Conservation (phyloP, 2,329 filamentous ascomycete species). For the Verticillium isaacii region DNA sequence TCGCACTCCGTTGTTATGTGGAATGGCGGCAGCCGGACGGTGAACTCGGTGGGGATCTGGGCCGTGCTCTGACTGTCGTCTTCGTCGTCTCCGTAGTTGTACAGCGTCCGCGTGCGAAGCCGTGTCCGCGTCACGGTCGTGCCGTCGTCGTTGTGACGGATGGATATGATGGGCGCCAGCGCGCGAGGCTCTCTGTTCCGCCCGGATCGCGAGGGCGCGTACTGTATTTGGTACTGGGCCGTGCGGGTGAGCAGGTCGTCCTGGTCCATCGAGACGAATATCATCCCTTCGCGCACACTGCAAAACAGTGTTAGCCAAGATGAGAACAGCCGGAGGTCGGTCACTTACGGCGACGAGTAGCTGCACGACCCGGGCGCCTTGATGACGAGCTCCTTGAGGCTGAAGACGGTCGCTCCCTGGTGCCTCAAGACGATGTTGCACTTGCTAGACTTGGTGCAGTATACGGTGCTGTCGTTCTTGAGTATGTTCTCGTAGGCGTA, state of each 20-base stretch:
- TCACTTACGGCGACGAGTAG: slow-evolving; percentile 79
- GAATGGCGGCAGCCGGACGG: slow-evolving; percentile 41
- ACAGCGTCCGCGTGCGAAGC: slow-evolving; percentile 38
- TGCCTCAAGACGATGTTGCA: slow-evolving; percentile 87
- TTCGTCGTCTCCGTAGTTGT: slow-evolving; percentile 35
- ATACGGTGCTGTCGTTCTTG: slow-evolving; percentile 76
- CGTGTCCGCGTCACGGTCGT: slow-evolving; percentile 39
- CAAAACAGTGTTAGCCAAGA: slow-evolving; percentile 20
- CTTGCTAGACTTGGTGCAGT: slow-evolving; percentile 81
- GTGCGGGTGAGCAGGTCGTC: slow-evolving; percentile 72
- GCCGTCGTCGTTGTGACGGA: slow-evolving; percentile 48
- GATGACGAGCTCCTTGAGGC: slow-evolving; percentile 79
- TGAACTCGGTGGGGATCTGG: slow-evolving; percentile 54
- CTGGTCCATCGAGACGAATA: slow-evolving; percentile 83
- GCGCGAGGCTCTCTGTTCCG: slow-evolving; percentile 20
- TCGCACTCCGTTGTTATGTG: slow-evolving; percentile 55
- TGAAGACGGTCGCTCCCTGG: slow-evolving; percentile 75
- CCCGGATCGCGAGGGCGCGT: slow-evolving; percentile 29
- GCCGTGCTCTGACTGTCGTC: slow-evolving; percentile 42
- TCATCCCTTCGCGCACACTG: slow-evolving; percentile 84
- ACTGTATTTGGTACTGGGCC: slow-evolving; percentile 70
- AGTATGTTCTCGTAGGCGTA: slow-evolving; percentile 79
- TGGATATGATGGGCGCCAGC: slow-evolving; percentile 38
- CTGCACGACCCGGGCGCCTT: slow-evolving; percentile 70
- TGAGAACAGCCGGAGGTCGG: not conserved